Conservation (phyloP, 2,329 filamentous ascomycete genomes). For the Colletotrichum tamarilloi region DNA sequence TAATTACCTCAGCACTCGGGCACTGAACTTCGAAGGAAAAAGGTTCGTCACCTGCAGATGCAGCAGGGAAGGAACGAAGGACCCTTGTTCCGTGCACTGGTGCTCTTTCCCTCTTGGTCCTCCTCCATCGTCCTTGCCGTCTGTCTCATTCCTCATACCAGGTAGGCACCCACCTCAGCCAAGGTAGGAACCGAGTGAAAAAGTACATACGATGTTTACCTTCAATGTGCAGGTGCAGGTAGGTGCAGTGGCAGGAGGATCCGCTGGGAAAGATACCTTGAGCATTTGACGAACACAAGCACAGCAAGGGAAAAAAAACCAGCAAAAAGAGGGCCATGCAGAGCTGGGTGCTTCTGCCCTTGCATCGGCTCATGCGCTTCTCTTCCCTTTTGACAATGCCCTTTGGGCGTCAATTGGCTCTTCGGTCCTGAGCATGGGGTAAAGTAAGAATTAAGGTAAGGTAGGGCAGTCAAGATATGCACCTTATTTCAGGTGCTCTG, state of each 20-base stretch:
- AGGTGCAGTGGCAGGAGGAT: not conserved
- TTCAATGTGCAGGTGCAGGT: not conserved
- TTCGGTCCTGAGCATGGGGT: not conserved
- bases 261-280: not conserved
- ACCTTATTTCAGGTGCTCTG: not conserved
- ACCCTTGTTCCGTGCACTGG: not conserved
- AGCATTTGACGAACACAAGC: not conserved
- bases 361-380: not conserved
- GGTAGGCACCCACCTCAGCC: not conserved
- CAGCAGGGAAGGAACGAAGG: not conserved
- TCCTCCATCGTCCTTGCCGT: not conserved
- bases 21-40: not conserved
- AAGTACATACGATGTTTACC: not conserved
- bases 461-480: not conserved
- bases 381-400: not conserved
- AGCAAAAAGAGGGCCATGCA: not conserved
- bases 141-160: not conserved
- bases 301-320: not conserved
- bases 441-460: not conserved
- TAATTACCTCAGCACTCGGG: not conserved
- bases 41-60: constrained; percentile 2
- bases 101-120: not conserved
- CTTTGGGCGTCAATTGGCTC: not conserved
- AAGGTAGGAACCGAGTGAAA: not conserved
- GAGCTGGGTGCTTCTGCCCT: not conserved